Evolutionary conservation across 2,329 filamentous ascomycete genomes (phyloP).

Genomic region (Cordyceps fumosorosea): DNA sequence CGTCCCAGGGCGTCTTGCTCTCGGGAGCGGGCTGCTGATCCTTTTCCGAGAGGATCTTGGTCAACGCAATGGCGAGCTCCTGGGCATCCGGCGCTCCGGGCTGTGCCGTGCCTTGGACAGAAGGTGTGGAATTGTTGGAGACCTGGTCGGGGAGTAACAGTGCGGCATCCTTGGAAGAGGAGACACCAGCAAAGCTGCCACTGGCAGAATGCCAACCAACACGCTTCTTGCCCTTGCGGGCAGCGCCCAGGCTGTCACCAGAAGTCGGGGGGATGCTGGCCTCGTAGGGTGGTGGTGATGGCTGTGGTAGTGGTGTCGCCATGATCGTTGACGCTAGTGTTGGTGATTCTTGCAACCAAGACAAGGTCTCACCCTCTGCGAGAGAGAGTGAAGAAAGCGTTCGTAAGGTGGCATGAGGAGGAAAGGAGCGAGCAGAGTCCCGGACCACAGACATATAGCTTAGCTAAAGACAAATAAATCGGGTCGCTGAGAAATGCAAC

Average conservation of each 20-base stretch:
- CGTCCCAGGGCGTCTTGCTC: neutral
- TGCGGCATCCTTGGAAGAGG: conserved; percentile 14
- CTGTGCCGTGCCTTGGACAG: conserved; percentile 20
- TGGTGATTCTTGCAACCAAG: conserved; percentile 8
- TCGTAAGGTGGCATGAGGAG: neutral
- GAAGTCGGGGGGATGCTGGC: conserved; percentile 13
- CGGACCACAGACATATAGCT: neutral
- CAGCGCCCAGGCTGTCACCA: conserved; percentile 25
- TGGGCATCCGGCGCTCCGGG: conserved; percentile 31
- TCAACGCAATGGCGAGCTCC: conserved; percentile 32
- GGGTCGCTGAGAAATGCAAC: conserved; percentile 8
- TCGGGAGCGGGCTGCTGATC: conserved; percentile 9
- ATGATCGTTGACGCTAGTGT: conserved; percentile 11
- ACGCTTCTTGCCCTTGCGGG: conserved; percentile 33
- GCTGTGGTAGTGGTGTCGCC: conserved; percentile 1
- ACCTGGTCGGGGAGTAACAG: conserved; percentile 9
- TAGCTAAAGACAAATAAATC: conserved; percentile 12
- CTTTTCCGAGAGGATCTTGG: conserved; percentile 31
- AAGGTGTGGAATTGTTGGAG: conserved; percentile 19
- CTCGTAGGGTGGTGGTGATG: neutral
- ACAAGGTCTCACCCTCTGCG: conserved; percentile 9
- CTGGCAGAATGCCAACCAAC: conserved; percentile 32
- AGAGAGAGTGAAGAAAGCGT: neutral
- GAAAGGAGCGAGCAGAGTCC: neutral
- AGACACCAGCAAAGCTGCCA: conserved; percentile 17